Evolutionary conservation across 2,329 filamentous ascomycete genomes (phyloP).

Genomic region (Paraconiothyrium sp.): DNA sequence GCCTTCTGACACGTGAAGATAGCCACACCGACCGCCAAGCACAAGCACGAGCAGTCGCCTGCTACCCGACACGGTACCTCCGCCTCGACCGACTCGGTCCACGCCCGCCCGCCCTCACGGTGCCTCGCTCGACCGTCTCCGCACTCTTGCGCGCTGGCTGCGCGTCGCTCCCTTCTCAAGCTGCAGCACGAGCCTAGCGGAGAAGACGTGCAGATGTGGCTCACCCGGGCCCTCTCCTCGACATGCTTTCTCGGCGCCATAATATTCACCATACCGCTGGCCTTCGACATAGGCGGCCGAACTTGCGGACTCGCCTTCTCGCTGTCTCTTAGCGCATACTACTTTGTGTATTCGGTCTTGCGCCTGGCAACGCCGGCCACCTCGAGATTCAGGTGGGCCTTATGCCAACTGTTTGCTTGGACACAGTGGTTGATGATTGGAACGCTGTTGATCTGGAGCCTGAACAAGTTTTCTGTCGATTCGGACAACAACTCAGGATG

Average conservation of each 20-base stretch:
- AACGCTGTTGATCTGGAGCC: conserved; percentile 87
- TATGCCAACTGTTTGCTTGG: conserved; percentile 74
- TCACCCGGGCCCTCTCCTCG: conserved; percentile 81
- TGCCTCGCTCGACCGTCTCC: conserved; percentile 25
- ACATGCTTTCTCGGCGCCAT: conserved; percentile 88
- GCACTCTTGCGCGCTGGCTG: conserved; percentile 36
- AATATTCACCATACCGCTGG: conserved; percentile 93
- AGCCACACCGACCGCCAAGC: conserved; percentile 16
- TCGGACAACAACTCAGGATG: conserved; percentile 74
- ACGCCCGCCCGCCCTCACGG: conserved; percentile 21
- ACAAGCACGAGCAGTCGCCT: conserved; percentile 18
- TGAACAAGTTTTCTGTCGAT: conserved; percentile 95
- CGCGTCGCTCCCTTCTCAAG: conserved; percentile 30
- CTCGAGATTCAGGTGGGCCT: conserved; percentile 77
- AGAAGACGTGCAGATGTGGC: conserved; percentile 74
- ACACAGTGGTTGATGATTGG: conserved; percentile 90
- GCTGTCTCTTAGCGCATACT: conserved; percentile 86
- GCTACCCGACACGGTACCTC: conserved; percentile 28
- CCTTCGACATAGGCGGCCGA: conserved; percentile 96
- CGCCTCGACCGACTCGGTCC: conserved; percentile 28
- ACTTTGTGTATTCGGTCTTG: conserved; percentile 84
- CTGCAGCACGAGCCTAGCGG: conserved; percentile 58
- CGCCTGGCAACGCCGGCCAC: conserved; percentile 81
- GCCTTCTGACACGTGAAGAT: conserved; percentile 47
- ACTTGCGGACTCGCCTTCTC: conserved; percentile 95